Evolutionary conservation across 192 early-diverging fungal genomes (phyloP).

Genomic region (Backusella sp.): DNA sequence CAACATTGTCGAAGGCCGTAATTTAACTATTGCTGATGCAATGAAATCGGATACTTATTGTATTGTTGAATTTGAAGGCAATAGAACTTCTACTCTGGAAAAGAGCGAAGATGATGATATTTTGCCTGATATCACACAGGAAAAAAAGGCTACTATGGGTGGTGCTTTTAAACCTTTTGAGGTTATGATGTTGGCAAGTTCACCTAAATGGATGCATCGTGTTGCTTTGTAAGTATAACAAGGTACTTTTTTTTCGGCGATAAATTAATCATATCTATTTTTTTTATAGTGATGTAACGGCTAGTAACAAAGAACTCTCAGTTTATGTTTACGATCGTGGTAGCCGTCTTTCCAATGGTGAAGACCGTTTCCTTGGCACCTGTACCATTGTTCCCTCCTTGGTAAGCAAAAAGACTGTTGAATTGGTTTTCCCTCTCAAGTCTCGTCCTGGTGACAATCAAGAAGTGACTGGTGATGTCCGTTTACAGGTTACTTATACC

Average conservation of each 20-base stretch:
- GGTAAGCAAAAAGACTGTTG: constrained; percentile 41
- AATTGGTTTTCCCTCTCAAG: constrained; percentile 28
- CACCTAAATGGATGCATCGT: constrained; percentile 45
- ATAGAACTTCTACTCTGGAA: constrained; percentile 35
- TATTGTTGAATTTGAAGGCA: constrained; percentile 40
- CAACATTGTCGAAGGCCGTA: constrained; percentile 41
- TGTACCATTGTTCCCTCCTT: constrained; percentile 42
- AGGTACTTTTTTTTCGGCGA: not conserved
- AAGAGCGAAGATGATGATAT: not conserved
- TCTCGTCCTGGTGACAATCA: constrained; percentile 6
- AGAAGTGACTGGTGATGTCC: constrained; percentile 44
- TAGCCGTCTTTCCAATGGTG: constrained; percentile 21
- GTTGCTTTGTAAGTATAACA: constrained; percentile 35
- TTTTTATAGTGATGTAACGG: constrained; percentile 39
- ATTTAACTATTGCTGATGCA: constrained; percentile 37
- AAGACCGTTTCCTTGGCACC: constrained; percentile 43
- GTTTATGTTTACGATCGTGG: constrained; percentile 43
- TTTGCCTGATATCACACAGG: not conserved
- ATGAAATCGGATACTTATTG: constrained; percentile 37
- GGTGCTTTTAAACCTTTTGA: constrained; percentile 38
- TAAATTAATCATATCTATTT: not conserved
- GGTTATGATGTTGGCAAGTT: constrained; percentile 35
- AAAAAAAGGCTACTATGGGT: not conserved
- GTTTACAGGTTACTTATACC: constrained; percentile 43
- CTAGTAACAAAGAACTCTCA: constrained; percentile 32